Conservation (phyloP, 176 grass and related monocot genomes). For the Aegilops speltoides region DNA sequence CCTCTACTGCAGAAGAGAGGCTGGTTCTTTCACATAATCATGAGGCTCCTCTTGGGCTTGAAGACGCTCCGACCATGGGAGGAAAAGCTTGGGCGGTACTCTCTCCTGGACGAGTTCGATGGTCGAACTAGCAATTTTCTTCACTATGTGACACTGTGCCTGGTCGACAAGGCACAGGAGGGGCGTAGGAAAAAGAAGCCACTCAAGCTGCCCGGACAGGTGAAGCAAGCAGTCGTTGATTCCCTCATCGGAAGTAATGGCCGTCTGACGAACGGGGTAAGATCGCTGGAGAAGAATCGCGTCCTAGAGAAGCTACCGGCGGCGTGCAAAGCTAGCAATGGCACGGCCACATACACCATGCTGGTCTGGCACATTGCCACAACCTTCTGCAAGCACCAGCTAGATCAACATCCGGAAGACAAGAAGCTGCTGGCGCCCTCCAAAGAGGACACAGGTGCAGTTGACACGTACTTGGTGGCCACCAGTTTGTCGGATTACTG, state of each 20-base stretch:
- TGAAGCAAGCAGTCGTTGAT: not conserved
- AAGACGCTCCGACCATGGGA: not conserved
- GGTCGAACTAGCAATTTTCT: not conserved
- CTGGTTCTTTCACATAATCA: not conserved
- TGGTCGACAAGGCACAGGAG: not conserved
- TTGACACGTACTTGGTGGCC: no score
- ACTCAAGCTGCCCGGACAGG: not conserved
- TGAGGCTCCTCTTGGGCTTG: not conserved
- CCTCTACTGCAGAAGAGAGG: not conserved
- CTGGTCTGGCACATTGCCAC: not conserved
- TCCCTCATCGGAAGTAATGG: not conserved
- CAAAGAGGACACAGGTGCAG: not conserved
- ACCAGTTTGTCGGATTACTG: not conserved
- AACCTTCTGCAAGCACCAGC: not conserved
- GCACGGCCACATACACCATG: not conserved
- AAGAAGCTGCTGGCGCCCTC: not conserved
- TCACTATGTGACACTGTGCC: not conserved
- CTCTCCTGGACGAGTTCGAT: not conserved
- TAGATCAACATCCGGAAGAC: not conserved
- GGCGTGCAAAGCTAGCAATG: not conserved
- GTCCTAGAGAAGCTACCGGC: not conserved
- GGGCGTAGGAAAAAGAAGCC: not conserved
- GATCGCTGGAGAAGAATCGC: not conserved
- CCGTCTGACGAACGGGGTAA: not conserved
- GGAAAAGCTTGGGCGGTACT: not conserved